Base-by-base conservation (phyloP, 2,329 filamentous ascomycete genomes). In the Ceratocystis destructans region DNA sequence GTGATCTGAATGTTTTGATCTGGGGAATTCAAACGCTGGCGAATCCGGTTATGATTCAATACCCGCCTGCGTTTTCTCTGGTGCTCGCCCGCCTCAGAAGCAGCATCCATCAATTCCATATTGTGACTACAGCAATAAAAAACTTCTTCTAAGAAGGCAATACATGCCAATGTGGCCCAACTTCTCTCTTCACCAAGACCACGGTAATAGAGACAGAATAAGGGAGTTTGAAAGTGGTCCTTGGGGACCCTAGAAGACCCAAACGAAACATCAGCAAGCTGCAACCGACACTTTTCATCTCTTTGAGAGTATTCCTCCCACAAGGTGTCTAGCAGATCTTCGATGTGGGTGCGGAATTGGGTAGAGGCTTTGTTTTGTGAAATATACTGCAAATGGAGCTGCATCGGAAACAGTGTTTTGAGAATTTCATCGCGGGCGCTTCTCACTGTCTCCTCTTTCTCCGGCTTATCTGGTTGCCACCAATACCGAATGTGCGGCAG, bases 341-440 rank as follows among this genome's bases (percentile, higher is more conserved):
- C 83, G 5, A 96, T 65, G 70, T 80, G 74, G 57, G 72, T 77
- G 33, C 75, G 73, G 66, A 79, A 74, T 65, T 71, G 73, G 66
- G 71, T 74, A 70, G 76, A 75, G 17, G 62, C 1, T 1, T 75
- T 72, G 6, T 75, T 73, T 64, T 81, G 73, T 31, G 81, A 73
- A 41, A 88, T 72, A 67, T 82, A 77, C 69, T 88, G 80, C 59
- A 89, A 77, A 69, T 87, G 84, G 7, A 87, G 76, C 69, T 84
- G 81, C 41, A 86, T 79, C n/a, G 83, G 78, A 69, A 88, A 84
- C 33, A 96, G 77, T 0, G 84, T 84, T 70, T 85, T 85, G 44
- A 95, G 79, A 73, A 96, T 87, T 73, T 91, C 90, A 69, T 93
- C 88, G 70, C 87, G 85, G 62, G 94, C 74, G 1, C 79, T 79